Evolutionary conservation across 495 filamentous ascomycete genomes (phyloP).

Genomic region (Venustampulla echinocandica): DNA sequence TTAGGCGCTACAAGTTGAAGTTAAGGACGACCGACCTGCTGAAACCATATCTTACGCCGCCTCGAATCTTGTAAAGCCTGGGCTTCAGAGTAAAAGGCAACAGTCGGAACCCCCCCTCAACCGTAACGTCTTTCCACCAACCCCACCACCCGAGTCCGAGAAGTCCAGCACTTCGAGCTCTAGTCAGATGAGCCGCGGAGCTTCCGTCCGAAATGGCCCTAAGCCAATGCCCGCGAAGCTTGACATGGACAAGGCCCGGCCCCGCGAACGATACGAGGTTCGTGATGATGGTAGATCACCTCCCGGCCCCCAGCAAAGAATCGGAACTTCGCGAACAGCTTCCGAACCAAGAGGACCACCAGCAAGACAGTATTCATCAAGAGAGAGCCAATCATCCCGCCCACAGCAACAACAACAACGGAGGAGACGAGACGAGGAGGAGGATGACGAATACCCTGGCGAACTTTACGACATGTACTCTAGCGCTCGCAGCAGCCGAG

Average conservation of each 20-base stretch:
- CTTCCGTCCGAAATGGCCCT: slow-evolving; percentile 45
- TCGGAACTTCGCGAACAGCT: slow-evolving; percentile 23
- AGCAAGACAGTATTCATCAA: slow-evolving; percentile 20
- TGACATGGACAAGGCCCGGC: slow-evolving; percentile 41
- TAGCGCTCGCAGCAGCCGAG: slow-evolving; percentile 18
- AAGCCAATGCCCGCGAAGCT: slow-evolving; percentile 45
- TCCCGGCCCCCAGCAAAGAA: slow-evolving; percentile 20
- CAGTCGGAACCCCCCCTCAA: slow-evolving; percentile 78
- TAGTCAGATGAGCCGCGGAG: slow-evolving; percentile 36
- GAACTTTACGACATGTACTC: slow-evolving; percentile 65
- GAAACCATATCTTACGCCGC: slow-evolving; percentile 85
- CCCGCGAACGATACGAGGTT: slow-evolving; percentile 40
- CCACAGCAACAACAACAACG: too few relatives aligned
- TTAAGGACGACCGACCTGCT: slow-evolving; percentile 61
- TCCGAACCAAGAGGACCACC: slow-evolving; percentile 29
- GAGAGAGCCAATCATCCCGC: slow-evolving; percentile 8
- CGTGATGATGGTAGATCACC: slow-evolving; percentile 12
- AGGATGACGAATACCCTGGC: slow-evolving; percentile 54
- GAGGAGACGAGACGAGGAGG: slow-evolving; percentile 32
- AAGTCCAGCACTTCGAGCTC: slow-evolving; percentile 21
- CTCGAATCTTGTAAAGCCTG: slow-evolving; percentile 81
- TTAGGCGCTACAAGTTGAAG: slow-evolving; percentile 22
- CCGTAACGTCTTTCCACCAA: slow-evolving; percentile 89
- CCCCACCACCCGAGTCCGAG: slow-evolving; percentile 84
- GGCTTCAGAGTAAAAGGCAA: slow-evolving; percentile 67